Evolutionary conservation across 306 rosid species (phyloP).

Genomic region (Citrullus amarus): DNA sequence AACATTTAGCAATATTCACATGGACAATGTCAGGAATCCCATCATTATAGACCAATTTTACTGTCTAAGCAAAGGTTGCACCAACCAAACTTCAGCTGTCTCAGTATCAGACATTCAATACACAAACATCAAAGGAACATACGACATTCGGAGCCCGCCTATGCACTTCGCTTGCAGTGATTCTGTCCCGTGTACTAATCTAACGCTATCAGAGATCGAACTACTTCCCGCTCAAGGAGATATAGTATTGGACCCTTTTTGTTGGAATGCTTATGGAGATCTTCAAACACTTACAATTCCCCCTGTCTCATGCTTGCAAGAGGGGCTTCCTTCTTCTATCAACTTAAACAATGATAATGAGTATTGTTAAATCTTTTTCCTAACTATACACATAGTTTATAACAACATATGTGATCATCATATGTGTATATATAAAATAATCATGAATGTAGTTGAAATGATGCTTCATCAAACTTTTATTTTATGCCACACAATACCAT

Average conservation of each 20-base stretch:
- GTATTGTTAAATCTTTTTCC: neutral
- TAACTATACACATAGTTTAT: neutral
- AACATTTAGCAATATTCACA: conserved; percentile 20
- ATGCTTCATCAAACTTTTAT: neutral
- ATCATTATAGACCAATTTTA: conserved; percentile 53
- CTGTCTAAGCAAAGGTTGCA: conserved; percentile 34
- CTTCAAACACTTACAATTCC: conserved; percentile 26
- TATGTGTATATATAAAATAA: neutral
- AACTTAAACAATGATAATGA: neutral
- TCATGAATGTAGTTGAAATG: neutral
- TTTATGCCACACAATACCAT: neutral
- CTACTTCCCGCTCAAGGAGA: conserved; percentile 26
- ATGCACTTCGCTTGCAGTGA: conserved; percentile 45
- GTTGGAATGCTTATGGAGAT: conserved; percentile 50
- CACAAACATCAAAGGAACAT: conserved; percentile 44
- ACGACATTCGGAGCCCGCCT: conserved; percentile 36
- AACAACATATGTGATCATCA: neutral
- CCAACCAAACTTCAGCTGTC: conserved; percentile 47
- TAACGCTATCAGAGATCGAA: conserved; percentile 28
- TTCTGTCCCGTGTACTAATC: conserved; percentile 39
- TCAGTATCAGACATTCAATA: conserved; percentile 23
- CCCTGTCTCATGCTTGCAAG: conserved; percentile 28
- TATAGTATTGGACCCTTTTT: conserved; percentile 18
- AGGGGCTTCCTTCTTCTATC: conserved; percentile 22
- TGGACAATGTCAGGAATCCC: conserved; percentile 38